A percentile compares a stretch with the other conserved stretches of the same genome.
Conservation (phyloP, 176 grass and related monocot genomes). For the Chrysopogon serrulatus region DNA sequence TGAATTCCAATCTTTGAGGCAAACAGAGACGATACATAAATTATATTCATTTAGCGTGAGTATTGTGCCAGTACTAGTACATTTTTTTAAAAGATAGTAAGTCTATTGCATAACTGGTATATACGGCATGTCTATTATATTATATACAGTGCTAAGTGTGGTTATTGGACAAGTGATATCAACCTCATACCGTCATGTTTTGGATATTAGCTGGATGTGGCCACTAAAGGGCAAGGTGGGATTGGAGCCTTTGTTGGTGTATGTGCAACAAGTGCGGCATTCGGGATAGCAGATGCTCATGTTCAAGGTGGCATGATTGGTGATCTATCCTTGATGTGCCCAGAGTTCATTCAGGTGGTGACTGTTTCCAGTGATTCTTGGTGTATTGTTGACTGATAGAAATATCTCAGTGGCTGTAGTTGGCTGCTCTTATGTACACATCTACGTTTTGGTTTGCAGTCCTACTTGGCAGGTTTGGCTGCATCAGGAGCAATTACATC, state of each 20-base stretch:
- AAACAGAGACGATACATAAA: neutral
- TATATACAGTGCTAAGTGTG: neutral
- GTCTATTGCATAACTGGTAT: neutral
- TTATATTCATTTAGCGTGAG: neutral
- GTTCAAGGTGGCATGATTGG: constrained; percentile 16
- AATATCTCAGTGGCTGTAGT: neutral
- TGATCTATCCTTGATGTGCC: constrained; percentile 14
- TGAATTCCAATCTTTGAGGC: neutral
- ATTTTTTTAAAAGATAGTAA: neutral
- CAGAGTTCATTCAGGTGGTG: constrained; percentile 14
- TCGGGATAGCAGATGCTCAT: neutral
- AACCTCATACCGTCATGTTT: neutral
- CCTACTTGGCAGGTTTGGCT: constrained; percentile 1
- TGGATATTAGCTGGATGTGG: neutral
- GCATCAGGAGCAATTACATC: constrained; percentile 11
- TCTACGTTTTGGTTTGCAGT: neutral
- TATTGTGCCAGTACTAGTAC: neutral
- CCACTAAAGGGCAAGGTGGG: neutral
- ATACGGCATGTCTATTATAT: neutral
- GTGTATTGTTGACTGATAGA: neutral
- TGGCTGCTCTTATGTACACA: neutral
- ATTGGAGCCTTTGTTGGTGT: neutral
- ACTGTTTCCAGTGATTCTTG: neutral
- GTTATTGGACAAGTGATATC: neutral
- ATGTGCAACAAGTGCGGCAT: neutral